These are phyloP conservation scores for Citrus cavaleriei DNA, from an alignment of 345 rosid species.

Conservation along the genomic window DNA sequence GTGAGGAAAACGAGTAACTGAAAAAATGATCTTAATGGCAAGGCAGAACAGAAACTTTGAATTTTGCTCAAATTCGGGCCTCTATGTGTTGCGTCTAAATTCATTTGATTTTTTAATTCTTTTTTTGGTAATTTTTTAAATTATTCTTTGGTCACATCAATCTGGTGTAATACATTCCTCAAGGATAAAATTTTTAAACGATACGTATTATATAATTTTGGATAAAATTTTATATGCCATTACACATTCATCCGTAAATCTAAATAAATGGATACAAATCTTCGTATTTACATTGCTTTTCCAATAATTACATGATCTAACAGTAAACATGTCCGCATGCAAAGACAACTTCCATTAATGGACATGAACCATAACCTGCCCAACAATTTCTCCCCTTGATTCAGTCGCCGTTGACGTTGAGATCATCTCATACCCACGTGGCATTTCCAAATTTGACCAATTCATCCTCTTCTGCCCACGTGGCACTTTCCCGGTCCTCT, in stretches of 20 bases:
- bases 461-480: neutral
- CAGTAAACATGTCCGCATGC: neutral
- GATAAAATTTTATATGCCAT: neutral
- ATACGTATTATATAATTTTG: neutral
- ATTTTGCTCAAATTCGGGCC: neutral
- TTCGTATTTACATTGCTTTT: neutral
- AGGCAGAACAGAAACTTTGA: neutral
- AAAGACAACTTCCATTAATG: conserved; percentile 6
- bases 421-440: neutral
- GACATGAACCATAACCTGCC: neutral
- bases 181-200: neutral
- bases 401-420: neutral
- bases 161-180: neutral
- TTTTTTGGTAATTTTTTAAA: neutral
- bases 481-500: neutral
- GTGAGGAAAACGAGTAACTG: neutral
- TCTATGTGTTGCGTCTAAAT: neutral
- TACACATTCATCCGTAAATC: neutral
- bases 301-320: too few species aligned
- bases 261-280: neutral
- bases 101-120: neutral
- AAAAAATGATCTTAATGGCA: neutral
- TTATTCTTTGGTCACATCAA: neutral
- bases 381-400: neutral
- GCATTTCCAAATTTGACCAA: conserved; percentile 6